A percentile compares a stretch with the other conserved stretches of the same genome.
These are phyloP conservation scores for Megacollybia marginata DNA, from an alignment of 768 basidiomycete genomes.

Conservation along the genomic window DNA sequence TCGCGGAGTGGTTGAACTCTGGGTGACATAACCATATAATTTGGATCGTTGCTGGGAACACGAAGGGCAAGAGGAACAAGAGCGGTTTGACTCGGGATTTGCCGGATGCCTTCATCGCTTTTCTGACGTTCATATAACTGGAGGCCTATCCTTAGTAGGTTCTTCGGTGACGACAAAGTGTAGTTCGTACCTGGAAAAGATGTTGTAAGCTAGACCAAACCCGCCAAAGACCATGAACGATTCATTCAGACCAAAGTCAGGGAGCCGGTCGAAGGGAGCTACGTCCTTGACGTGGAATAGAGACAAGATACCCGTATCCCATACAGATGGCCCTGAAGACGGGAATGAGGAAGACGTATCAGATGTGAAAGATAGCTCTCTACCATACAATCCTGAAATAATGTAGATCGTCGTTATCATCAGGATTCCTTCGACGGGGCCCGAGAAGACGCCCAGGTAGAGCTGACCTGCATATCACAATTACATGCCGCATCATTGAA, in stretches of 20 bases:
- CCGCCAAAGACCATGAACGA: conserved; percentile 79
- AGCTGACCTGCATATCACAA: conserved; percentile 51
- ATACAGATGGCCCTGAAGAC: conserved; percentile 64
- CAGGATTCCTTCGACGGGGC: conserved; percentile 94
- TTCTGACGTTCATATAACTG: conserved; percentile 79
- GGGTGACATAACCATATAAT: conserved; percentile 78
- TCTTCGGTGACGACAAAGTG: not conserved
- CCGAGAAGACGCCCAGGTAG: conserved; percentile 89
- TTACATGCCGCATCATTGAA: too few species aligned
- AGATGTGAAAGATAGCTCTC: conserved; percentile 9
- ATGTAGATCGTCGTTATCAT: conserved; percentile 73
- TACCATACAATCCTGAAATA: conserved; percentile 72
- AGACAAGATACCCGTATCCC: conserved; percentile 66
- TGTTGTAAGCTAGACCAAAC: conserved; percentile 71
- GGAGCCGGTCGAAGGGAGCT: conserved; percentile 40
- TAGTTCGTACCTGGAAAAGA: conserved; percentile 51
- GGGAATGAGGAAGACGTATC: not conserved
- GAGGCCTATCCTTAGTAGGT: not conserved
- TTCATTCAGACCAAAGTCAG: conserved; percentile 75
- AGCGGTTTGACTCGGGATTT: conserved; percentile 49
- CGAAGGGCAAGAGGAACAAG: conserved; percentile 73
- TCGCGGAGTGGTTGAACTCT: conserved; percentile 46
- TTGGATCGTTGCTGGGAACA: conserved; percentile 62
- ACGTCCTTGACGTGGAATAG: conserved; percentile 48
- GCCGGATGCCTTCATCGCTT: conserved; percentile 36